phyloP scores from a whole-genome alignment of 768 basidiomycete species.

The Pulveroboletus sp. region DNA sequence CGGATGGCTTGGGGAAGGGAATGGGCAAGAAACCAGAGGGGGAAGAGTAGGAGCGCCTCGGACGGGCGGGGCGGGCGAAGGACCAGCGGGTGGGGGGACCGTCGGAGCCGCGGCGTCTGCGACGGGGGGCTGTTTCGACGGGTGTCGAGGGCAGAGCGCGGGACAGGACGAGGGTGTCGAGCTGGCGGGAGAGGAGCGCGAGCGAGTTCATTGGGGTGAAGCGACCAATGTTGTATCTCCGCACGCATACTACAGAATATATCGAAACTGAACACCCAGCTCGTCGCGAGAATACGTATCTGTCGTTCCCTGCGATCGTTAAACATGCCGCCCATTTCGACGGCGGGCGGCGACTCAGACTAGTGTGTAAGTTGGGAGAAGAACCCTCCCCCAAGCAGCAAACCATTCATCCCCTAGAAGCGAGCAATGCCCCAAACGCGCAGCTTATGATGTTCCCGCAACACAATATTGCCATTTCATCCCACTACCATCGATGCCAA shows the following conservation, averaged over 20 bases:
- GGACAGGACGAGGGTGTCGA: conserved; percentile 67
- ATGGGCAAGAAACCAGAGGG: conserved; percentile 48
- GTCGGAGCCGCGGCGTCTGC: conserved; percentile 28
- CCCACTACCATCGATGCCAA: conserved; percentile 30
- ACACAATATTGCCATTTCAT: conserved; percentile 46
- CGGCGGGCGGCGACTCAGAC: no score
- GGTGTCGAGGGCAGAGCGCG: conserved; percentile 59
- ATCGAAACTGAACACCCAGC: conserved; percentile 49
- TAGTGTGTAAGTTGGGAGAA: no score
- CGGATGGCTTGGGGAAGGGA: conserved; percentile 29
- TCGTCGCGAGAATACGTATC: conserved; percentile 70
- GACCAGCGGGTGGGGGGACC: conserved; percentile 38
- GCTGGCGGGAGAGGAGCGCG: conserved; percentile 73
- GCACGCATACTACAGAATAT: conserved; percentile 47
- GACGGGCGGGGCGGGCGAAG: conserved; percentile 49
- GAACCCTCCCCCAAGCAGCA: conserved; percentile 48
- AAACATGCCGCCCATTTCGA: conserved; percentile 82
- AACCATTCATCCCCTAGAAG: conserved; percentile 48
- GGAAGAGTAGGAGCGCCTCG: conserved; percentile 62
- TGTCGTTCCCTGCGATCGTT: conserved; percentile 75
- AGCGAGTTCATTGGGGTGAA: conserved; percentile 70
- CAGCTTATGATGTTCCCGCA: conserved; percentile 52
- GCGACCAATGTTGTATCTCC: no score
- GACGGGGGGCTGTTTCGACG: conserved; percentile 31
- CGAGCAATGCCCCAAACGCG: conserved; percentile 51